phyloP scores from a whole-genome alignment of 331 rosid genomes.

The Stylosanthes scabra region DNA sequence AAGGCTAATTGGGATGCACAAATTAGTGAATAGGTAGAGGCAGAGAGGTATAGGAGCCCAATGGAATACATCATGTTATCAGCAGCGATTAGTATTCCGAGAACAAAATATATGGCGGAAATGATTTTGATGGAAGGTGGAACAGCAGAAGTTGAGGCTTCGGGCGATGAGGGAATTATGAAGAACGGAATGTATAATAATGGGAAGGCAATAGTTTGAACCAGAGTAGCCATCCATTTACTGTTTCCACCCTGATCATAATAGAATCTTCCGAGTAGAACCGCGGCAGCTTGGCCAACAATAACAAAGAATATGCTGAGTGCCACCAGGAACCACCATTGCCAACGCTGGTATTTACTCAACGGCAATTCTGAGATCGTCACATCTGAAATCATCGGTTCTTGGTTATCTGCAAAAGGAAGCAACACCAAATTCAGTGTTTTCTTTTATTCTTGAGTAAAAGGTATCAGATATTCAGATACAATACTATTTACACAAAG shows the following conservation, averaged over 20 bases:
- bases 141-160: constrained; percentile 37
- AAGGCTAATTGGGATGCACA: constrained; percentile 62
- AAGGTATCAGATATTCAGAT: too few species aligned
- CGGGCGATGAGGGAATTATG: constrained; percentile 37
- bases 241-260: constrained; percentile 58
- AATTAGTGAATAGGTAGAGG: constrained; percentile 56
- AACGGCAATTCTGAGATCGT: constrained; percentile 33
- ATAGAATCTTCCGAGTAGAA: constrained; percentile 56
- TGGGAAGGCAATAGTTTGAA: constrained; percentile 55
- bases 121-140: constrained; percentile 41
- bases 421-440: neutral
- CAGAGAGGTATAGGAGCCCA: constrained; percentile 54
- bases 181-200: constrained; percentile 41
- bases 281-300: constrained; percentile 50
- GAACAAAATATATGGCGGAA: constrained; percentile 35
- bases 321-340: constrained; percentile 55
- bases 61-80: constrained; percentile 55
- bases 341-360: constrained; percentile 49
- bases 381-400: constrained; percentile 35
- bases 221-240: constrained; percentile 60
- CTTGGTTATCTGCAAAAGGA: constrained; percentile 46
- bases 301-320: constrained; percentile 44
- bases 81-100: constrained; percentile 46
- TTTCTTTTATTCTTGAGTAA: neutral
- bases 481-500: too few species aligned